Conservation (phyloP, 345 rosid species). For the Microthlaspi erraticum region DNA sequence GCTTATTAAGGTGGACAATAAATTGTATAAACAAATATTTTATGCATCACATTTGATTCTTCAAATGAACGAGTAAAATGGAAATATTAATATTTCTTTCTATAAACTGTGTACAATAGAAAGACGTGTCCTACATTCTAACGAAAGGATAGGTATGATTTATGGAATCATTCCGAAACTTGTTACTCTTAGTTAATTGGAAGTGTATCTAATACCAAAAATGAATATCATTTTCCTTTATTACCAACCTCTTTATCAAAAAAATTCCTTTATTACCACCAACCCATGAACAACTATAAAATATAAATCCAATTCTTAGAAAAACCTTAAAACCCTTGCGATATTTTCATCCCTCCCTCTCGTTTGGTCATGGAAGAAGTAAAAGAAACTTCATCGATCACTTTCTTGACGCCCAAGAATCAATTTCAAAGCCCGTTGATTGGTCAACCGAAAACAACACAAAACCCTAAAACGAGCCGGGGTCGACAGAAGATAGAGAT, state of each 20-base stretch:
- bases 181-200: not conserved
- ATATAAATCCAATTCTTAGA: not conserved
- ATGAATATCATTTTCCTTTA: not conserved
- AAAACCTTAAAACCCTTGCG: constrained; percentile 36
- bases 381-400: constrained; percentile 18
- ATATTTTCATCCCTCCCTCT: constrained; percentile 14
- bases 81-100: constrained; percentile 12
- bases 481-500: constrained; percentile 47
- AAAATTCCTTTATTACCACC: not conserved
- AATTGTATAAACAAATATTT: no score
- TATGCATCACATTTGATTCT: no score
- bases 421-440: constrained; percentile 14
- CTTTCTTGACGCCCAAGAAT: constrained; percentile 22
- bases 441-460: constrained; percentile 20
- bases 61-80: constrained; percentile 25
- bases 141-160: not conserved
- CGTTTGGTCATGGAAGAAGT: constrained; percentile 35
- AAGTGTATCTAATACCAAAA: constrained; percentile 19
- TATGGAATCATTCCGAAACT: constrained; percentile 26
- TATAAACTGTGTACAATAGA: not conserved
- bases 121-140: constrained; percentile 17
- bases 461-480: constrained; percentile 32
- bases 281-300: constrained; percentile 24
- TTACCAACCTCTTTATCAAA: not conserved
- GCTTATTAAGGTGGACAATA: no score